Evolutionary conservation across 2,329 filamentous ascomycete species (phyloP).

Genomic region (Cercospora berteroae): DNA sequence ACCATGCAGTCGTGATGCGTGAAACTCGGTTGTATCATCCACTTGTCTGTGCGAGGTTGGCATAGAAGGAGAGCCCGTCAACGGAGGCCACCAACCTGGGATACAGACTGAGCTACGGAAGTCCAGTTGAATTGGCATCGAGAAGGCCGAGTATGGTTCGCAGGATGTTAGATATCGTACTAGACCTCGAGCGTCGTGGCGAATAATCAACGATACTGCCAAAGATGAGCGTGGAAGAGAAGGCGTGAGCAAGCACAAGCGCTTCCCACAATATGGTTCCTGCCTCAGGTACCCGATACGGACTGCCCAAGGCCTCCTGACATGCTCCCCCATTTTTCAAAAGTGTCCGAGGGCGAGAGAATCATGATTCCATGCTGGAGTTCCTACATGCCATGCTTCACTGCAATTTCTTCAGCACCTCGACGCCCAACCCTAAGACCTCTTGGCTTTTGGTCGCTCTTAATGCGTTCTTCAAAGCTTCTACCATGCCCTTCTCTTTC

Average conservation of each 20-base stretch:
- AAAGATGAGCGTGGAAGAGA: neutral
- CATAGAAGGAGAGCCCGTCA: too few species aligned
- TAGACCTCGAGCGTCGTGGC: too few species aligned
- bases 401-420: constrained; percentile 16
- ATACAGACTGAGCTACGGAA: neutral
- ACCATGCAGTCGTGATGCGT: too few species aligned
- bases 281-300: neutral
- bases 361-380: neutral
- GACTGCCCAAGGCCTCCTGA: neutral
- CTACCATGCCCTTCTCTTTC: constrained; percentile 48
- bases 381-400: neutral
- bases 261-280: neutral
- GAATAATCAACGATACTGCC: neutral
- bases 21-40: too few species aligned
- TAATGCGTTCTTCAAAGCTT: constrained; percentile 68
- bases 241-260: neutral
- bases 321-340: neutral
- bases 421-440: constrained; percentile 51
- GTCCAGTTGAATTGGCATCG: neutral
- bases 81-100: neutral
- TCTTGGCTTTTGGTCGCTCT: constrained; percentile 67
- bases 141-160: neutral
- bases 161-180: too few species aligned
- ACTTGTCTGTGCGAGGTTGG: neutral
- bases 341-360: neutral